These are phyloP conservation scores for Colletotrichum spaethianum DNA, from an alignment of 2,329 filamentous ascomycete species.

Conservation along the genomic window DNA sequence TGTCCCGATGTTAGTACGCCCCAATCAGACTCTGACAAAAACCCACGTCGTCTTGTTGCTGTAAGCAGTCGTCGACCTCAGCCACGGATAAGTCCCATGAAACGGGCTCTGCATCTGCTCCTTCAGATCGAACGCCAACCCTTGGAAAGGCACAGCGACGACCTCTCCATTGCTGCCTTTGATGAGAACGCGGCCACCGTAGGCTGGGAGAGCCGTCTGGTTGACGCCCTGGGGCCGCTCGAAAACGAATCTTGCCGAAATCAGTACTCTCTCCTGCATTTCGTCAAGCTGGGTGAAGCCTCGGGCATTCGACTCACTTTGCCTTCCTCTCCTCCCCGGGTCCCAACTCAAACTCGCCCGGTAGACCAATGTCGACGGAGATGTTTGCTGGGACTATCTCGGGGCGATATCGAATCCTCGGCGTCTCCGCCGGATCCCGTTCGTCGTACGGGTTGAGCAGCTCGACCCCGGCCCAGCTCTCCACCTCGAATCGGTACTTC, in stretches of 20 bases:
- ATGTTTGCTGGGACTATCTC: slow-evolving; percentile 43
- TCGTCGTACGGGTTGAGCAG: slow-evolving; percentile 44
- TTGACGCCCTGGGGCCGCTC: slow-evolving; percentile 48
- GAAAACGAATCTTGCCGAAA: slow-evolving; percentile 41
- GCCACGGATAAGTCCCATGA: slow-evolving; percentile 35
- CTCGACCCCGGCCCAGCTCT: slow-evolving; percentile 37
- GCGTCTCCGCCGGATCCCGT: slow-evolving; percentile 22
- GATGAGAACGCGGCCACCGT: slow-evolving; percentile 52
- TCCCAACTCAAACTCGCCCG: slow-evolving; percentile 34
- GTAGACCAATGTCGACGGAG: slow-evolving; percentile 34
- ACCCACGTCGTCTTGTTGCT: slow-evolving; percentile 37
- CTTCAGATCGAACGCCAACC: slow-evolving; percentile 34
- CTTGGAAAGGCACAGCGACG: slow-evolving; percentile 48
- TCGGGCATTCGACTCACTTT: slow-evolving; percentile 9
- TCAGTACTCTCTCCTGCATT: background rate
- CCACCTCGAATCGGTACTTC: slow-evolving; percentile 33
- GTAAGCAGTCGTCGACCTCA: slow-evolving; percentile 21
- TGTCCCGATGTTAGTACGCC: background rate
- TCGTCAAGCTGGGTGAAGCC: too few relatives aligned
- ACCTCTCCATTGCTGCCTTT: slow-evolving; percentile 50
- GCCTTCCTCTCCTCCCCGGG: slow-evolving; percentile 30
- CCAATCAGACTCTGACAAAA: background rate
- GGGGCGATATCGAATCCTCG: slow-evolving; percentile 38
- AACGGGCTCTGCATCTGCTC: slow-evolving; percentile 35
- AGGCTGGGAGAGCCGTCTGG: slow-evolving; percentile 48